Evolutionary conservation across 192 early-diverging fungal species (phyloP), one percentile per base, ranked within the genome.

Genomic region (Coemansia sp.): DNA sequence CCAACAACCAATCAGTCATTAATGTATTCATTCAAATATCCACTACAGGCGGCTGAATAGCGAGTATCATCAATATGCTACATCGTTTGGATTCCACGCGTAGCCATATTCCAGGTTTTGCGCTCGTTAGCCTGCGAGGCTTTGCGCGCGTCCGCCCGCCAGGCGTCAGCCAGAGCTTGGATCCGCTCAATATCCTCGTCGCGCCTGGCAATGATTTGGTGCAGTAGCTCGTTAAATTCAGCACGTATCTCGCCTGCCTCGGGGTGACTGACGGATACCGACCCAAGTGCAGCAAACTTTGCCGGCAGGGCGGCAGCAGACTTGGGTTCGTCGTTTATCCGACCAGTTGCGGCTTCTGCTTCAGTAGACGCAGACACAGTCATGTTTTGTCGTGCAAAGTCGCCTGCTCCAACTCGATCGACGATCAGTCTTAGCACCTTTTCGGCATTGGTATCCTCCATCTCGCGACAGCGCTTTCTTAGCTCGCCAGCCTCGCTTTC

Each of bases 161-260:
- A 74, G 53, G 50, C 74, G 50, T 82, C 79, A 7, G 72, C 74
- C 16, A 82, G 65, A 7, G 74, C 68, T 66, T 76, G 74, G 53
- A 82, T 68, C 38, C 79, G 57, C 38, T 82, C 79, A 61, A 76
- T 67, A 63, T 82, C 79, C 47, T 82, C 74, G 55, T 82, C 79
- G 43, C 79, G 79, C 21, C 73, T 66, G 3, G 74, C 37, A 44
- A 82, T 82, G 62, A 82, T 63, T 55, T 76, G 79, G 60, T 76
- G 74, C 30, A 82, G 64, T 47, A 82, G 66, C 72, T 70, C 79
- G 44, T 82, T 82, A 49, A 82, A 82, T 63, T 82, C 80, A 28
- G 75, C 59, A 38, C 80, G 80, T 43, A 82, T 82, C 46, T 82
- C 80, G 69, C 66, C 64, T 21, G 80, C 80, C 57, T 82, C 74